Conservation (phyloP, 2,329 filamentous ascomycete genomes). For the Chaetomium strumarium region DNA sequence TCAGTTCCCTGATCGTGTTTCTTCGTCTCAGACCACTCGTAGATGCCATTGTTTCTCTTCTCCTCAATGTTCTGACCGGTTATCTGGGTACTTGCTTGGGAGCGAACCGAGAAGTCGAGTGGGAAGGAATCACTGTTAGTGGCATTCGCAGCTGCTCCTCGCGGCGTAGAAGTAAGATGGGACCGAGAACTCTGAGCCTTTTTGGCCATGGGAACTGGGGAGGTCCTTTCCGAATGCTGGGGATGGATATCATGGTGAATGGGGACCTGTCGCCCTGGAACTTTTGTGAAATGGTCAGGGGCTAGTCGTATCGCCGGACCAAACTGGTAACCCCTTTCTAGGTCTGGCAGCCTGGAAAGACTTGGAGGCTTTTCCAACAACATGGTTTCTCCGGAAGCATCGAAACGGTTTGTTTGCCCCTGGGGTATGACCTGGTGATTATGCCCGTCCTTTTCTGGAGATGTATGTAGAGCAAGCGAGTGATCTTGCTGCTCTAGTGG, state of each 20-base stretch:
- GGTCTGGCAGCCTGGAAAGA: not conserved
- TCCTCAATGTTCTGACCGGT: not conserved
- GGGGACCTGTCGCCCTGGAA: slow-evolving; percentile 2
- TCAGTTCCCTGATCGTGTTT: not conserved
- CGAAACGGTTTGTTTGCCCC: not conserved
- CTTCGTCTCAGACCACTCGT: not conserved
- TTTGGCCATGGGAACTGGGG: too few relatives aligned
- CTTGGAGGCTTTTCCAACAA: slow-evolving; percentile 7
- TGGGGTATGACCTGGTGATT: not conserved
- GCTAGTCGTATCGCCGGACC: slow-evolving; percentile 13
- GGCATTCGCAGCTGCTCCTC: not conserved
- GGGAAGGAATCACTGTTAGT: not conserved
- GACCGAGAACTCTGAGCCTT: not conserved
- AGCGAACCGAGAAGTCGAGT: not conserved
- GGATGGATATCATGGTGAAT: not conserved
- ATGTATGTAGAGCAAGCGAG: not conserved
- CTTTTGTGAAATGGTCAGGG: slow-evolving; percentile 14
- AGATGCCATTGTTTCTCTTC: not conserved
- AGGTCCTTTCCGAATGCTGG: not conserved
- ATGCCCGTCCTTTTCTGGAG: not conserved
- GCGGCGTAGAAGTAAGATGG: not conserved
- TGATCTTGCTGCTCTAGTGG: not conserved
- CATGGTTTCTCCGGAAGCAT: not conserved
- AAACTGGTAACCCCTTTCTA: slow-evolving; percentile 10
- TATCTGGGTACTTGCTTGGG: not conserved